Percentiles rank a stretch among this genome's conserved stretches.
phyloP scores from a whole-genome alignment of 306 rosid genomes.

The Hippophae gyantsensis region DNA sequence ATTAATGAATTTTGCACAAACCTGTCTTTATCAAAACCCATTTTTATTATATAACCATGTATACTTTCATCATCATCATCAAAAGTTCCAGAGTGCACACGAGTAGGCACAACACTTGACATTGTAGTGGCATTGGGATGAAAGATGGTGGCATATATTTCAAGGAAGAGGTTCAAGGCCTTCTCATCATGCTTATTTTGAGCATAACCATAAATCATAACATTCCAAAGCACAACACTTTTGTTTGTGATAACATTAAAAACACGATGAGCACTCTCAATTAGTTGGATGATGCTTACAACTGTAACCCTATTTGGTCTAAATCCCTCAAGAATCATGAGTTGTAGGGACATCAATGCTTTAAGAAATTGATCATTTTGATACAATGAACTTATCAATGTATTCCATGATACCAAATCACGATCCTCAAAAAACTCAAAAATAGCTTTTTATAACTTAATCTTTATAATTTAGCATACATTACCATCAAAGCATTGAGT shows the following conservation, averaged over 20 bases:
- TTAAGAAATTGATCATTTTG: slow-evolving; percentile 57
- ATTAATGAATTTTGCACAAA: slow-evolving; percentile 71
- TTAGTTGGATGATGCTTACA: slow-evolving; percentile 50
- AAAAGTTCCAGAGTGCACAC: slow-evolving; percentile 39
- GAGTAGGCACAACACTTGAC: slow-evolving; percentile 65
- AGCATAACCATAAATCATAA: slow-evolving; percentile 65
- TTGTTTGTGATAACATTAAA: slow-evolving; percentile 35
- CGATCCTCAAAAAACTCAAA: slow-evolving; percentile 54
- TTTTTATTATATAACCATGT: slow-evolving; percentile 56
- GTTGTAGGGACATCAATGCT: slow-evolving; percentile 37
- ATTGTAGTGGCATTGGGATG: slow-evolving; percentile 57
- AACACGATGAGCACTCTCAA: slow-evolving; percentile 44
- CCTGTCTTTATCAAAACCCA: slow-evolving; percentile 48
- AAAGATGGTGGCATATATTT: slow-evolving; percentile 36
- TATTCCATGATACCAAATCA: slow-evolving; percentile 74
- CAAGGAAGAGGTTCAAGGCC: slow-evolving; percentile 54
- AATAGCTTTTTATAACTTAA: slow-evolving; percentile 35
- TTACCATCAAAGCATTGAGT: slow-evolving; percentile 63
- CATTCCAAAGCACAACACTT: slow-evolving; percentile 59
- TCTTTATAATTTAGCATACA: slow-evolving; percentile 63
- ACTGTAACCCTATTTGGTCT: slow-evolving; percentile 64
- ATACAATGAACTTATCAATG: slow-evolving; percentile 60
- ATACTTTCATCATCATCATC: slow-evolving; percentile 44
- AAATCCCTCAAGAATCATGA: slow-evolving; percentile 46
- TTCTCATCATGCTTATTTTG: slow-evolving; percentile 49